Evolutionary conservation across 2,329 filamentous ascomycete species (phyloP), one percentile per base, ranked within the genome.

Genomic region (Colletotrichum sansevieriae): DNA sequence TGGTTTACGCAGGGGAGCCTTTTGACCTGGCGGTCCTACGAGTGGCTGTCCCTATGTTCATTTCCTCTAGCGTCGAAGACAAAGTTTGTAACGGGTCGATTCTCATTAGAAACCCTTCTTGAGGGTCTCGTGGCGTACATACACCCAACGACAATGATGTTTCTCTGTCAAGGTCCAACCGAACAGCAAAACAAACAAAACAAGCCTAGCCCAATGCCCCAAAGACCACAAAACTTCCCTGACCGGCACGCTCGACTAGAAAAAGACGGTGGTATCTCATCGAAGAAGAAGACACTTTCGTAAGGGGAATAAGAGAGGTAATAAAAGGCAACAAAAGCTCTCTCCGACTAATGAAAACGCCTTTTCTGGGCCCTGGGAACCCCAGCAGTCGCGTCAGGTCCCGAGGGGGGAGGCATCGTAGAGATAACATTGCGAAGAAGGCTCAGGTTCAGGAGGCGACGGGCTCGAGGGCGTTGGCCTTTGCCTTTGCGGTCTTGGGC

Each of bases 401-500:
- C 22, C 56, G n/a, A 18, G 18, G 44, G 12, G 22, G 18, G 63
- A 43, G 41, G 33, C 43, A 37, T 43, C 33, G 44, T 25, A 15
- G 35, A 15, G 20, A 35, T 52, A 63, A 29, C 18, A 18, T 18
- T 18, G 18, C 18, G 18, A 18, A 18, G 18, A 18, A 18, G 18
- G 18, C 2, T 18, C 18, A 18, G 18, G 18, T 18, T 41, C 56
- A 69, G 33, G 56, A 25, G 43, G 56, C 56, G 29, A 20, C 56
- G 43, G 51, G 49, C 33, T 46, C 51, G 60, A 49, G 35, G 15
- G 59, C 37, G 12, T 46, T 46, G 39, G 51, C 74, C 39, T 49
- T 41, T 25, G 63, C 49, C 7, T 71, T 68, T 11, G 66, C 25
- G 5, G 70, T 60, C 70, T 71, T 71, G 60, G 70, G 55, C 68